phyloP scores from a whole-genome alignment of 805 yeast genomes.

The Kodamaea lidongshanica region DNA sequence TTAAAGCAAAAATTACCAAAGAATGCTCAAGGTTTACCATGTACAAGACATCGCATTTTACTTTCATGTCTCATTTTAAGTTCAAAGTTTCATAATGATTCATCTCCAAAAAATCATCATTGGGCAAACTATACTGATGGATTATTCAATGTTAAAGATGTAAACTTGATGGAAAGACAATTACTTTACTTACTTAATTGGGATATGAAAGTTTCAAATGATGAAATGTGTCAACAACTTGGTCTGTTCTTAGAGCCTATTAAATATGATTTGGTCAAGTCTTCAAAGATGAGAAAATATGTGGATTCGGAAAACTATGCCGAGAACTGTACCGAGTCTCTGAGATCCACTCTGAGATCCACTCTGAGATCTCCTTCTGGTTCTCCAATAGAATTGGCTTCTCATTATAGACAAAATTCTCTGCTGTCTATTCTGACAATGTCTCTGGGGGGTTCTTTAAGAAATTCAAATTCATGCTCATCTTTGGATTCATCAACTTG shows the following conservation, averaged over 20 bases:
- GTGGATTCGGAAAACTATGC: slow-evolving; percentile 23
- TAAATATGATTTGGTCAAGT: slow-evolving; percentile 32
- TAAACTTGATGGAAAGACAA: slow-evolving; percentile 78
- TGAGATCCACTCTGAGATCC: slow-evolving; percentile 4
- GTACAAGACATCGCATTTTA: slow-evolving; percentile 74
- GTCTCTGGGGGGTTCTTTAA: slow-evolving; percentile 7
- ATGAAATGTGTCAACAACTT: slow-evolving; percentile 39
- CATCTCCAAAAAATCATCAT: slow-evolving; percentile 69
- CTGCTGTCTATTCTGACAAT: slow-evolving; percentile 7
- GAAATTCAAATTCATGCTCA: slow-evolving; percentile 4
- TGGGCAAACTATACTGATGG: slow-evolving; percentile 81
- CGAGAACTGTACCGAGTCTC: slow-evolving; percentile 12
- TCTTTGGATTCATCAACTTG: slow-evolving; percentile 4
- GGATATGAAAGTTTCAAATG: slow-evolving; percentile 50
- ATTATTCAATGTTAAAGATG: slow-evolving; percentile 58
- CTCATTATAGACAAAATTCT: slow-evolving; percentile 20
- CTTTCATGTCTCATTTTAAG: slow-evolving; percentile 68
- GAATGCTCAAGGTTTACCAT: slow-evolving; percentile 71
- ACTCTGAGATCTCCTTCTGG: slow-evolving; percentile 2
- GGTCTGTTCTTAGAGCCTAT: slow-evolving; percentile 48
- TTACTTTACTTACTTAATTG: slow-evolving; percentile 61
- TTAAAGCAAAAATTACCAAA: slow-evolving; percentile 56
- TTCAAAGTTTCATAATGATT: slow-evolving; percentile 71
- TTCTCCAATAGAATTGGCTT: slow-evolving; percentile 1
- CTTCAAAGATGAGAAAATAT: slow-evolving; percentile 29